These are phyloP conservation scores for Yamadazyma conglobata DNA, from an alignment of 1,139 yeast species.

Conservation along the genomic window DNA sequence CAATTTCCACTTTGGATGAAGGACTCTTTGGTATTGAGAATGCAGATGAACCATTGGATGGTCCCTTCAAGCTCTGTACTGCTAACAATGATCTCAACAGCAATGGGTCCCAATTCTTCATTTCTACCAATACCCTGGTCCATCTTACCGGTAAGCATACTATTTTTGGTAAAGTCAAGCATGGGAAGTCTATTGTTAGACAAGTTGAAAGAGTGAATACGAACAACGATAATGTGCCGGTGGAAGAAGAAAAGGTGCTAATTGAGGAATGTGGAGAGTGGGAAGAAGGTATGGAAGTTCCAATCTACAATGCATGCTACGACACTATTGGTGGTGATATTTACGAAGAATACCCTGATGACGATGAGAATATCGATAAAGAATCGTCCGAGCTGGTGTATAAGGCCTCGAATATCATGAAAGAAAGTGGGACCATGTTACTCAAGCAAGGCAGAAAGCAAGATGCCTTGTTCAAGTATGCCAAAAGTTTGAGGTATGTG, in stretches of 20 bases:
- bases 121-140: slow-evolving; percentile 66
- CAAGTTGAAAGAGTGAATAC: slow-evolving; percentile 54
- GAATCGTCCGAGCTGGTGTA: slow-evolving; percentile 55
- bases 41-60: slow-evolving; percentile 39
- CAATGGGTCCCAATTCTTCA: slow-evolving; percentile 76
- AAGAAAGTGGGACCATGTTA: slow-evolving; percentile 61
- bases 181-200: slow-evolving; percentile 71
- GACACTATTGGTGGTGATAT: slow-evolving; percentile 62
- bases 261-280: slow-evolving; percentile 68
- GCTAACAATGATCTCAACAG: slow-evolving; percentile 57
- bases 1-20: slow-evolving; percentile 40
- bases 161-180: slow-evolving; percentile 62
- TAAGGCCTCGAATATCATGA: slow-evolving; percentile 51
- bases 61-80: slow-evolving; percentile 60
- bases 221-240: slow-evolving; percentile 40
- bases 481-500: slow-evolving; percentile 60
- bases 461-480: slow-evolving; percentile 58
- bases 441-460: slow-evolving; percentile 49
- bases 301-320: slow-evolving; percentile 60
- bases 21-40: slow-evolving; percentile 63
- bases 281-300: slow-evolving; percentile 49
- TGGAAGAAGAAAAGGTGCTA: slow-evolving; percentile 31
- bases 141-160: slow-evolving; percentile 76
- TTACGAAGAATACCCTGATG: slow-evolving; percentile 75
- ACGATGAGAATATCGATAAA: slow-evolving; percentile 54